phyloP scores from a whole-genome alignment of 257 asterid genomes.

The Fraxinus excelsior region DNA sequence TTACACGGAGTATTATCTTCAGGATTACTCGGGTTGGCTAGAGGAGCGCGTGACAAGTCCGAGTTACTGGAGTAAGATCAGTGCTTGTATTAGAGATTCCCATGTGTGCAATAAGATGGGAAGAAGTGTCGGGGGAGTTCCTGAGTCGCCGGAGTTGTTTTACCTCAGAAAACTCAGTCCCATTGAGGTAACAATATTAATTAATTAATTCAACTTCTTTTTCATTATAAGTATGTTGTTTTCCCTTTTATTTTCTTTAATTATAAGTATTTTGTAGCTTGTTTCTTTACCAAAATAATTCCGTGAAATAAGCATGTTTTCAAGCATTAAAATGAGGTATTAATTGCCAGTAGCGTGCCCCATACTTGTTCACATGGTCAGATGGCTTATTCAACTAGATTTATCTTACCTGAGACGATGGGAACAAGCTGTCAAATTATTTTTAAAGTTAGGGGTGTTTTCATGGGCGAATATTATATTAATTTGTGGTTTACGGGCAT shows the following conservation, averaged over 20 bases:
- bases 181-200: constrained; percentile 47
- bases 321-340: not conserved
- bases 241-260: too few species aligned
- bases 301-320: not conserved
- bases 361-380: not conserved
- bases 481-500: not conserved
- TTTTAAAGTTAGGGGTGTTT: not conserved
- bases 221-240: not conserved
- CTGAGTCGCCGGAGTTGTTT: constrained; percentile 62
- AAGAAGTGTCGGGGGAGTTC: constrained; percentile 39
- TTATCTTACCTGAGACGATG: not conserved
- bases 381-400: too few species aligned
- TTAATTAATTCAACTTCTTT: too few species aligned
- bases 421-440: not conserved
- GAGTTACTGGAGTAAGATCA: constrained; percentile 59
- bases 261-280: not conserved
- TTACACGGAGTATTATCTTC: constrained; percentile 58
- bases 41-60: constrained; percentile 54
- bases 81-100: constrained; percentile 69
- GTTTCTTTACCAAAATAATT: not conserved
- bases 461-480: not conserved
- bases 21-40: constrained; percentile 82
- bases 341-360: not conserved
- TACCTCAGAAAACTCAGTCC: constrained; percentile 57
- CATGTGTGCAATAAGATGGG: constrained; percentile 46